Evolutionary conservation across 1,139 yeast species (phyloP).

Genomic region (Taphrina deformans): DNA sequence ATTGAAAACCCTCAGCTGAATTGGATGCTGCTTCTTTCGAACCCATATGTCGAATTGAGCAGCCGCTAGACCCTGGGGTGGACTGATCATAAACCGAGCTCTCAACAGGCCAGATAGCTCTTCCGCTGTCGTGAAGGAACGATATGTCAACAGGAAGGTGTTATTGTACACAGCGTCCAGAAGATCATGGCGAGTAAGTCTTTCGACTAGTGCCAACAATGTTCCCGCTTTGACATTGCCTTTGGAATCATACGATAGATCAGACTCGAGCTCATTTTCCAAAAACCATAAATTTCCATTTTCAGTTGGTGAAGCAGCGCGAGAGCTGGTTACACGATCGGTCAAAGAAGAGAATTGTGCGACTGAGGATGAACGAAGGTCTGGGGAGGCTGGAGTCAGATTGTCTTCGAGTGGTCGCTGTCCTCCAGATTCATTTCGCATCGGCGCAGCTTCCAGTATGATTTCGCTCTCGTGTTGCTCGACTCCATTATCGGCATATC

Average conservation of each 20-base stretch:
- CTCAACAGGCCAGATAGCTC: constrained; percentile 65
- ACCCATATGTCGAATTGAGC: constrained; percentile 85
- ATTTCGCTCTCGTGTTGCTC: constrained; percentile 19
- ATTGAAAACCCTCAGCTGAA: constrained; percentile 67
- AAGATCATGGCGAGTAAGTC: constrained; percentile 74
- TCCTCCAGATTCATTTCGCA: constrained; percentile 29
- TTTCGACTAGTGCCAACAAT: constrained; percentile 73
- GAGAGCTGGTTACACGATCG: not conserved
- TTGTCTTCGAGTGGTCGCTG: constrained; percentile 36
- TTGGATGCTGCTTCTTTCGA: constrained; percentile 62
- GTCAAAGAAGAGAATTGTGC: constrained; percentile 40
- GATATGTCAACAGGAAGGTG: constrained; percentile 71
- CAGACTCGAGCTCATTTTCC: constrained; percentile 74
- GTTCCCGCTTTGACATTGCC: constrained; percentile 86
- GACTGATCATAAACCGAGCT: constrained; percentile 66
- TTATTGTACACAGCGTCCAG: constrained; percentile 69
- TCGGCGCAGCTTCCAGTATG: constrained; percentile 30
- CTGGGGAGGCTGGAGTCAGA: constrained; percentile 27
- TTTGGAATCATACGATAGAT: constrained; percentile 67
- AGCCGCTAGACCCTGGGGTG: constrained; percentile 84
- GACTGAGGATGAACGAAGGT: constrained; percentile 40
- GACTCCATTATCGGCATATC: not conserved
- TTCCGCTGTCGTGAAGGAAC: constrained; percentile 69
- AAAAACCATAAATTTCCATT: constrained; percentile 59
- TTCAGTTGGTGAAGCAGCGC: not conserved